A percentile compares a stretch with the other conserved stretches of the same genome.
These are phyloP conservation scores for Circinella minor DNA, from an alignment of 371 early-diverging fungal genomes.

Conservation along the genomic window DNA sequence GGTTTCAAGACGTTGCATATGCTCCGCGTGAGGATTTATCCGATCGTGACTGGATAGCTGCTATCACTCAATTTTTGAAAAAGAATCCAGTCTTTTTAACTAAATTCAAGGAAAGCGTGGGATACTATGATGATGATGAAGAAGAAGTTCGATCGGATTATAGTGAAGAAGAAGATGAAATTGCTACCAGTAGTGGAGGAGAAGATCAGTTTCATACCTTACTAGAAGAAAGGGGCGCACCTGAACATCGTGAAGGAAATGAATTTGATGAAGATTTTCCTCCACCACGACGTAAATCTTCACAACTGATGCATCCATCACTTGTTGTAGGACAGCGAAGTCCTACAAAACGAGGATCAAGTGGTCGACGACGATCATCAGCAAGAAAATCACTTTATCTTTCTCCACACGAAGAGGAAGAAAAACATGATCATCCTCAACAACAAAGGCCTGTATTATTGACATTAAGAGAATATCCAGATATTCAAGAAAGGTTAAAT, in stretches of 20 bases:
- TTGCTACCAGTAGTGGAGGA: slow-evolving; percentile 2
- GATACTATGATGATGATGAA: slow-evolving; percentile 37
- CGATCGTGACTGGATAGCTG: slow-evolving; percentile 45
- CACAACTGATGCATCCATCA: slow-evolving; percentile 12
- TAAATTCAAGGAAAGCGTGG: slow-evolving; percentile 51
- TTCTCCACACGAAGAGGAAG: background rate
- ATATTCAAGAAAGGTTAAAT: slow-evolving; percentile 33
- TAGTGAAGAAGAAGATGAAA: slow-evolving; percentile 15
- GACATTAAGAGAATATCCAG: slow-evolving; percentile 36
- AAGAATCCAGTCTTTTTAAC: slow-evolving; percentile 48
- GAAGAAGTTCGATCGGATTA: slow-evolving; percentile 14
- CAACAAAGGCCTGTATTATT: slow-evolving; percentile 3
- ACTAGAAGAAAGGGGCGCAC: background rate
- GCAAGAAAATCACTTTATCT: too few species aligned
- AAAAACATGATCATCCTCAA: background rate
- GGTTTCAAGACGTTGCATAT: slow-evolving; percentile 41
- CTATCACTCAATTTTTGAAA: slow-evolving; percentile 36
- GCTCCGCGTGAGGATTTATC: slow-evolving; percentile 43
- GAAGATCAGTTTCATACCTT: background rate
- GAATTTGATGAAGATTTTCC: slow-evolving; percentile 18
- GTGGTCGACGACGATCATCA: too few species aligned
- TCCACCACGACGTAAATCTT: slow-evolving; percentile 7
- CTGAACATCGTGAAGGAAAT: too few species aligned
- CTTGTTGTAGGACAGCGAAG: background rate
- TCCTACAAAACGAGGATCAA: background rate